Evolutionary conservation across 495 filamentous ascomycete species (phyloP).

Genomic region (Neurospora tetrasperma): DNA sequence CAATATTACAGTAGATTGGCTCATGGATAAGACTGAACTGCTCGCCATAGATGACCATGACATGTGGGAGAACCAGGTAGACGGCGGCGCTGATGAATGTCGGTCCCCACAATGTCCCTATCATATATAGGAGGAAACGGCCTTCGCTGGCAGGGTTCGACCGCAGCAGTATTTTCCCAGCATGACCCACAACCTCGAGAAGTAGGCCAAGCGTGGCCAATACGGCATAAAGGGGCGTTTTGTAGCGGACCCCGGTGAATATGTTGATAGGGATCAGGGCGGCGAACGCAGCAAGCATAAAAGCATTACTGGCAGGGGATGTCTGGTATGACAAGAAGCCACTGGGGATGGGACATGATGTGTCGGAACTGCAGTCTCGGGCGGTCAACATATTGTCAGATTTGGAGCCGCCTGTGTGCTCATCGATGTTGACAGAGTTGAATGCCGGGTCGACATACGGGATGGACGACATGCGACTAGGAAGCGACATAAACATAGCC

Average conservation of each 20-base stretch:
- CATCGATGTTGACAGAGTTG: neutral
- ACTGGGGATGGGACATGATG: slow-evolving; percentile 10
- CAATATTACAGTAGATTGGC: slow-evolving; percentile 21
- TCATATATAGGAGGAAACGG: slow-evolving; percentile 26
- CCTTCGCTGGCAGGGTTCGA: slow-evolving; percentile 14
- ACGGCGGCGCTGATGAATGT: slow-evolving; percentile 27
- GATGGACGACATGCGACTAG: neutral
- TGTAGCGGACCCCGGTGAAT: slow-evolving; percentile 29
- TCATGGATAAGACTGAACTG: slow-evolving; percentile 19
- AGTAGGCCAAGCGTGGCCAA: slow-evolving; percentile 24
- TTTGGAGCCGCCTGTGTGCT: neutral
- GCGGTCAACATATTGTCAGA: slow-evolving; percentile 3
- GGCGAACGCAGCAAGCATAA: slow-evolving; percentile 32
- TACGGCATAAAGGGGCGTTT: slow-evolving; percentile 21
- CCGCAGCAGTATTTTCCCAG: slow-evolving; percentile 27
- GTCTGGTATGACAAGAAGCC: slow-evolving; percentile 22
- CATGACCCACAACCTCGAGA: slow-evolving; percentile 31
- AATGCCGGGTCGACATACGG: neutral
- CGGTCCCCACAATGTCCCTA: slow-evolving; percentile 31
- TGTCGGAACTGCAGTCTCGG: slow-evolving; percentile 8
- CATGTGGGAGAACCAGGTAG: slow-evolving; percentile 26
- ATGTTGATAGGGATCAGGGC: slow-evolving; percentile 25
- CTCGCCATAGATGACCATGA: slow-evolving; percentile 31
- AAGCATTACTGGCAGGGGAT: slow-evolving; percentile 20
- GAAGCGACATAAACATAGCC: neutral